Conservation (phyloP, 495 filamentous ascomycete genomes). For the Antarctomyces pellizariae region DNA sequence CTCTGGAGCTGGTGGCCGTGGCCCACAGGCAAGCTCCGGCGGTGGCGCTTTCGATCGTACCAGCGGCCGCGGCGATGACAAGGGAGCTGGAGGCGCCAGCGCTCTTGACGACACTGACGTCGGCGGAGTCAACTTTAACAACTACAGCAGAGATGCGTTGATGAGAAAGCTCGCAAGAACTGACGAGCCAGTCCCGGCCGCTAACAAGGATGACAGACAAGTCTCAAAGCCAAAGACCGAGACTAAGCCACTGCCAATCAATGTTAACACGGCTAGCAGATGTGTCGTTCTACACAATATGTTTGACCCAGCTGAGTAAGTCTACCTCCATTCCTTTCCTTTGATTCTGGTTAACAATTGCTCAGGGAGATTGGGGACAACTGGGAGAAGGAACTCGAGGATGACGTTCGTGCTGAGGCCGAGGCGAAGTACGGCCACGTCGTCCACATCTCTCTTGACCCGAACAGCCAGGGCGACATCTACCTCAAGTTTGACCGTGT, state of each 20-base stretch:
- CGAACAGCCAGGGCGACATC: constrained; percentile 84
- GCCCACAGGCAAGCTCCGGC: constrained; percentile 55
- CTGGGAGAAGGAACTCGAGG: constrained; percentile 87
- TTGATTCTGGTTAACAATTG: constrained; percentile 13
- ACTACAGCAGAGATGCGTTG: constrained; percentile 88
- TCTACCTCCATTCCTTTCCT: constrained; percentile 8
- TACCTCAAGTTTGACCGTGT: constrained; percentile 96
- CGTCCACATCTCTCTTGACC: constrained; percentile 90
- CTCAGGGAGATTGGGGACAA: constrained; percentile 59
- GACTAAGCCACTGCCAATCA: constrained; percentile 56
- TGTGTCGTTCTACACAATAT: constrained; percentile 89
- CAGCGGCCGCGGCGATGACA: constrained; percentile 74
- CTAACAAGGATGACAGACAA: constrained; percentile 36
- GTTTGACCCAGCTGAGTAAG: constrained; percentile 84
- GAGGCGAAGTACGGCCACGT: constrained; percentile 93
- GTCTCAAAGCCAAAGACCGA: constrained; percentile 61
- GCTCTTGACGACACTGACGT: constrained; percentile 97
- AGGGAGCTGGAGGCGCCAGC: constrained; percentile 71
- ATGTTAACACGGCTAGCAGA: constrained; percentile 78
- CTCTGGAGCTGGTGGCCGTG: constrained; percentile 75
- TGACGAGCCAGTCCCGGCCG: constrained; percentile 50
- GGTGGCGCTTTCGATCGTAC: constrained; percentile 75
- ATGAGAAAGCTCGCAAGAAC: constrained; percentile 96
- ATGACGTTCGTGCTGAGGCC: constrained; percentile 83
- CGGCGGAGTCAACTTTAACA: constrained; percentile 96